phyloP scores from a whole-genome alignment of 1,139 yeast genomes.

The Debaryomyces fabryi region DNA sequence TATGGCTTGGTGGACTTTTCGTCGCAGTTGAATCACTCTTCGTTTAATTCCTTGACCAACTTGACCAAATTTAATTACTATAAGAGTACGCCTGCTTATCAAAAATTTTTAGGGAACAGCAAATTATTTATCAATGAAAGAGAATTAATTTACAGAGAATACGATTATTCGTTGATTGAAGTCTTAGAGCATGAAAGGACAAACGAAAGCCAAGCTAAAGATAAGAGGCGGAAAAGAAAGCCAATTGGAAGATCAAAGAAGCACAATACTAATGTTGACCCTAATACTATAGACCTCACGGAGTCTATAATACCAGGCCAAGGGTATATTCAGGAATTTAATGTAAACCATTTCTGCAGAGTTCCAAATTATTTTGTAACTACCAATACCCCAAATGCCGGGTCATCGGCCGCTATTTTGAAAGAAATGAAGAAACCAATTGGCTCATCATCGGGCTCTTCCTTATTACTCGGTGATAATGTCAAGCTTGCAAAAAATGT shows the following conservation, averaged over 20 bases:
- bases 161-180: constrained; percentile 27
- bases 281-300: constrained; percentile 41
- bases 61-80: constrained; percentile 42
- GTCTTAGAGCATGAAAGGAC: constrained; percentile 19
- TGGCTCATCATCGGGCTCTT: constrained; percentile 24
- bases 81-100: constrained; percentile 22
- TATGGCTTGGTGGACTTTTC: constrained; percentile 38
- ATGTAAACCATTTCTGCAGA: constrained; percentile 43
- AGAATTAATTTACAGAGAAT: constrained; percentile 32
- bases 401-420: constrained; percentile 10
- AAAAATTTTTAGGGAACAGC: constrained; percentile 29
- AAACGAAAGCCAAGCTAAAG: constrained; percentile 6
- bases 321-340: constrained; percentile 49
- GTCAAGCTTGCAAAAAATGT: constrained; percentile 37
- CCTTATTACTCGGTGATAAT: constrained; percentile 27
- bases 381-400: constrained; percentile 20
- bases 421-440: constrained; percentile 19
- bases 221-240: constrained; percentile 23
- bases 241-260: constrained; percentile 37
- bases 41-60: constrained; percentile 40
- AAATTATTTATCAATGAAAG: constrained; percentile 36
- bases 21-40: constrained; percentile 35
- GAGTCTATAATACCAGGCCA: constrained; percentile 50
- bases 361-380: constrained; percentile 48
- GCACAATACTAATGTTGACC: constrained; percentile 38